These are phyloP conservation scores for Monosporascus cannonballus DNA, from an alignment of 2,329 filamentous ascomycete species.

Conservation along the genomic window DNA sequence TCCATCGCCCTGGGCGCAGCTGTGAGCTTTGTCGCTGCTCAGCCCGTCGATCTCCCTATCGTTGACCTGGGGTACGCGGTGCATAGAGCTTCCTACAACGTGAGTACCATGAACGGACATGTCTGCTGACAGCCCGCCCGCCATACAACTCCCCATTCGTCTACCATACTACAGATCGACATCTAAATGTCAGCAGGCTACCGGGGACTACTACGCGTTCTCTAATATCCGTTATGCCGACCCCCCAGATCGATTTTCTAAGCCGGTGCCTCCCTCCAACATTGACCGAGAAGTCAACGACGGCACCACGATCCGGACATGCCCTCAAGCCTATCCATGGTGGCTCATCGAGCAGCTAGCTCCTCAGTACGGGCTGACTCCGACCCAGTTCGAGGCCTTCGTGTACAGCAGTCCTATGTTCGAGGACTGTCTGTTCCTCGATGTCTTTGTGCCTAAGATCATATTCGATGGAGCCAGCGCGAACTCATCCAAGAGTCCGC, in stretches of 20 bases:
- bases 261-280: slow-evolving; percentile 21
- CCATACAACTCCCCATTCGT: background rate
- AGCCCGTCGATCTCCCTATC: background rate
- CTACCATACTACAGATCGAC: background rate
- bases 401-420: slow-evolving; percentile 9
- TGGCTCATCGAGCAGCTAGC: slow-evolving; percentile 17
- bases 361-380: slow-evolving; percentile 1
- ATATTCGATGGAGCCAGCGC: slow-evolving; percentile 6
- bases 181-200: slow-evolving; percentile 12
- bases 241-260: slow-evolving; percentile 29
- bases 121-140: background rate
- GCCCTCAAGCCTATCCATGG: slow-evolving; percentile 25
- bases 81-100: slow-evolving; percentile 4
- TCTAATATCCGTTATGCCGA: slow-evolving; percentile 32
- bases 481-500: background rate
- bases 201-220: slow-evolving; percentile 31
- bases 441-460: slow-evolving; percentile 12
- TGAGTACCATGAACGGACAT: background rate
- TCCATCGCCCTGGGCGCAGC: too few relatives aligned
- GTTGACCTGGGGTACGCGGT: slow-evolving; percentile 24
- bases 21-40: too few relatives aligned
- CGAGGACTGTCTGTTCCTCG: slow-evolving; percentile 17
- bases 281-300: slow-evolving; percentile 18
- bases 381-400: background rate
- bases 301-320: slow-evolving; percentile 12